Percentiles rank a stretch among this genome's conserved stretches.
These are phyloP conservation scores for Talaromyces sp. DNA, from an alignment of 2,329 filamentous ascomycete genomes.

Conservation along the genomic window DNA sequence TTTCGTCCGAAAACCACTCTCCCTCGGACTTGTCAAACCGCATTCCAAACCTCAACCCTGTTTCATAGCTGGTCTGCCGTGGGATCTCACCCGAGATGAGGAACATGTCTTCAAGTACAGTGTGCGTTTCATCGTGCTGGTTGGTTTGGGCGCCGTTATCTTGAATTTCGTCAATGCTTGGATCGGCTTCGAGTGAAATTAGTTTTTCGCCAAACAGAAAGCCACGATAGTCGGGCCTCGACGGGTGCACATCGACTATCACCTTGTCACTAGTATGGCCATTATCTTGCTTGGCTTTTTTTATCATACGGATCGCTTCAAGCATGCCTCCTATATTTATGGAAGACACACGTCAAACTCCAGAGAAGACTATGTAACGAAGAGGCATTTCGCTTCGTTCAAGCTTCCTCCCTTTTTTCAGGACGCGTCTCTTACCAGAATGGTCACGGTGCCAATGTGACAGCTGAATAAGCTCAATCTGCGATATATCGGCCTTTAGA, in stretches of 20 bases:
- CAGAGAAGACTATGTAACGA: background rate
- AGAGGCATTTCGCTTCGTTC: too few species aligned
- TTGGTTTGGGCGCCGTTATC: constrained; percentile 37
- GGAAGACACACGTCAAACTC: background rate
- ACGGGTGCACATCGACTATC: constrained; percentile 48
- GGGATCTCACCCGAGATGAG: constrained; percentile 52
- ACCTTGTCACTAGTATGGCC: constrained; percentile 22
- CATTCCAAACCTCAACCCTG: constrained; percentile 42
- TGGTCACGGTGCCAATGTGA: constrained; percentile 55
- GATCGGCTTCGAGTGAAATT: constrained; percentile 50
- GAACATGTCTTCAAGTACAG: constrained; percentile 47
- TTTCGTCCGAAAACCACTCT: constrained; percentile 45
- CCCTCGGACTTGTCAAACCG: constrained; percentile 35
- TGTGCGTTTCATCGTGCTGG: constrained; percentile 38
- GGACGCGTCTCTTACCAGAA: constrained; percentile 33
- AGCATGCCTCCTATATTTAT: constrained; percentile 42
- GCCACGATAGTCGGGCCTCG: constrained; percentile 48
- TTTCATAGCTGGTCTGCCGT: constrained; percentile 46
- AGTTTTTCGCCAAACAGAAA: constrained; percentile 36
- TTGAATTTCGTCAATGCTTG: constrained; percentile 45
- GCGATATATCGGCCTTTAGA: constrained; percentile 37
- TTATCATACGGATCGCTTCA: constrained; percentile 46
- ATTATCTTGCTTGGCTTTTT: constrained; percentile 31
- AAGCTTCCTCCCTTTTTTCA: background rate
- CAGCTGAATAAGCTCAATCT: constrained; percentile 45